Conservation (phyloP, 2,329 filamentous ascomycete genomes). For the Fusarium hainanense region DNA sequence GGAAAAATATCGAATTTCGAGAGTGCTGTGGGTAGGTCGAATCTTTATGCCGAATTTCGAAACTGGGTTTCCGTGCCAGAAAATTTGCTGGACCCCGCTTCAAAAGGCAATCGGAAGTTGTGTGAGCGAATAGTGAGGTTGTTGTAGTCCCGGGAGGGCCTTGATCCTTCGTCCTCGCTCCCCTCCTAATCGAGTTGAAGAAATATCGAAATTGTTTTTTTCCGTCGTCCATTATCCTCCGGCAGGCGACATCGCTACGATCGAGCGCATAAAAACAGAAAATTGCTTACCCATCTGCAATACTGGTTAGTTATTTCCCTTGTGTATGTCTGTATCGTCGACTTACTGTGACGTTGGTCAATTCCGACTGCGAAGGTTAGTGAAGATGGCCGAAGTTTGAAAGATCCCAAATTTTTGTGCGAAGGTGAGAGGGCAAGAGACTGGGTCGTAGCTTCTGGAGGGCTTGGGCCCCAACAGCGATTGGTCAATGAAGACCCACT, state of each 20-base stretch:
- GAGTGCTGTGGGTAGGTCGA: conserved; percentile 4
- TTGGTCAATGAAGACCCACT: conserved; percentile 47
- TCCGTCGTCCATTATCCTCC: conserved; percentile 34
- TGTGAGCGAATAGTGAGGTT: background rate
- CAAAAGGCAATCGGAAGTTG: background rate
- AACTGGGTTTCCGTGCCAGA: conserved; percentile 3
- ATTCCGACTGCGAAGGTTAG: conserved; percentile 57
- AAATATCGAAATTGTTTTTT: conserved; percentile 37
- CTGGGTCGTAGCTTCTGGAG: conserved; percentile 48
- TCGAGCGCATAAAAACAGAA: conserved; percentile 41
- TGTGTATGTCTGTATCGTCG: conserved; percentile 48
- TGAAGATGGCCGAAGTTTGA: conserved; percentile 55
- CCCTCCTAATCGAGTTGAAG: conserved; percentile 7
- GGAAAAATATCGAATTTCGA: conserved; percentile 16
- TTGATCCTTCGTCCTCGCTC: conserved; percentile 13
- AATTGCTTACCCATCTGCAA: conserved; percentile 70
- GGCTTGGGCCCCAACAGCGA: conserved; percentile 53
- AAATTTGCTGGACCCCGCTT: background rate
- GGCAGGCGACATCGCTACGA: conserved; percentile 42
- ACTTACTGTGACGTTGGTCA: conserved; percentile 64
- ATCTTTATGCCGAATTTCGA: conserved; percentile 24
- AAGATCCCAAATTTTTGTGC: conserved; percentile 57
- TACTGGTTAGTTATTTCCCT: conserved; percentile 52
- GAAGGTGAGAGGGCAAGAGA: conserved; percentile 54
- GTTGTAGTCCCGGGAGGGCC: background rate